Conservation (phyloP, 495 filamentous ascomycete species). For the Penicillium roqueforti region DNA sequence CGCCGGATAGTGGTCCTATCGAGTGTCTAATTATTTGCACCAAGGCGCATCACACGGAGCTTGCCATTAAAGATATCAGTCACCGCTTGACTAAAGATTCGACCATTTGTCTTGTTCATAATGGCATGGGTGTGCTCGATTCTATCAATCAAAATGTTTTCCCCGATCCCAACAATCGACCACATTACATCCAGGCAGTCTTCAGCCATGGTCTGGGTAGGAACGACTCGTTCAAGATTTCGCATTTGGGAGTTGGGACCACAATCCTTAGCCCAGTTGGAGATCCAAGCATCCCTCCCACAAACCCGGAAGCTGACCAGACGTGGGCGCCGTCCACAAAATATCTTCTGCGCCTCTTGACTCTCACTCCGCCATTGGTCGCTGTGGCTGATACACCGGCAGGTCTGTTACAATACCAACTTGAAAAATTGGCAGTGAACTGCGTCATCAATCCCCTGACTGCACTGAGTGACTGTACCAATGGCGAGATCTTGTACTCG, state of each 20-base stretch:
- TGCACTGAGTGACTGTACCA: constrained; percentile 63
- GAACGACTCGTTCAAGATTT: constrained; percentile 52
- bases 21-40: constrained; percentile 72
- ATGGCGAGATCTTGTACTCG: constrained; percentile 66
- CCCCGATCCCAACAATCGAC: constrained; percentile 55
- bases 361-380: constrained; percentile 46
- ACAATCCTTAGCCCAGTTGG: constrained; percentile 55
- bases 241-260: constrained; percentile 60
- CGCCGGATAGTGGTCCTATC: constrained; percentile 49
- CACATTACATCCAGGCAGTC: constrained; percentile 72
- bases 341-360: constrained; percentile 49
- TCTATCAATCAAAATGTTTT: constrained; percentile 65
- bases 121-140: constrained; percentile 80
- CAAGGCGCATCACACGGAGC: constrained; percentile 53
- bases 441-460: constrained; percentile 79
- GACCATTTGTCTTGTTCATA: constrained; percentile 76
- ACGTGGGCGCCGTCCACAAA: constrained; percentile 42
- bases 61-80: constrained; percentile 53
- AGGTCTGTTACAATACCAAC: constrained; percentile 51
- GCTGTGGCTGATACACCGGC: constrained; percentile 44
- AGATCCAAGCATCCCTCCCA: constrained; percentile 10
- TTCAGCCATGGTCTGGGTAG: constrained; percentile 60
- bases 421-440: constrained; percentile 80
- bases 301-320: constrained; percentile 18
- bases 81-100: constrained; percentile 67